Conservation (phyloP, 1,284 basidiomycete genomes). For the Gymnopus androsaceus region DNA sequence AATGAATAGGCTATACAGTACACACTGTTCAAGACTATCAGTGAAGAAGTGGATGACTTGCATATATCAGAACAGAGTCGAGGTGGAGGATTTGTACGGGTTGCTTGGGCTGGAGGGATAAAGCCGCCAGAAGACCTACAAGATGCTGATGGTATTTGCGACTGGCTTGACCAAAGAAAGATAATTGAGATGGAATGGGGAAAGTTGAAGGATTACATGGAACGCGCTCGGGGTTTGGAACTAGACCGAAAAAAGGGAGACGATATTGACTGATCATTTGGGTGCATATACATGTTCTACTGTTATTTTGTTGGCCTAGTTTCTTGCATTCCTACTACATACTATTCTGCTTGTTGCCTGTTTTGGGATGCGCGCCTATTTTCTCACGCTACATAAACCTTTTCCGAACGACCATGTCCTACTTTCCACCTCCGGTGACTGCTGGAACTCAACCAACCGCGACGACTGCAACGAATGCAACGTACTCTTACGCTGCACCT, state of each 20-base stretch:
- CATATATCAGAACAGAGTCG: constrained; percentile 36
- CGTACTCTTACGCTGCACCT: constrained; percentile 55
- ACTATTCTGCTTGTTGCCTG: neutral
- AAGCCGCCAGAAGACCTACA: constrained; percentile 62
- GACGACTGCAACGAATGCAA: constrained; percentile 45
- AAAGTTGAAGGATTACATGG: constrained; percentile 69
- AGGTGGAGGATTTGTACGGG: constrained; percentile 47
- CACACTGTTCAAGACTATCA: constrained; percentile 56
- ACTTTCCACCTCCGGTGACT: constrained; percentile 9
- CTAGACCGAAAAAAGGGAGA: constrained; percentile 48
- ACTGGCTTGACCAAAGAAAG: constrained; percentile 77
- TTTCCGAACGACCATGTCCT: constrained; percentile 8
- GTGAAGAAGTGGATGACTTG: constrained; percentile 56
- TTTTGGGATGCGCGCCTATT: neutral
- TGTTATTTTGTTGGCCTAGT: too few species aligned
- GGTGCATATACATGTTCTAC: neutral
- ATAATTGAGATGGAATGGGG: constrained; percentile 71
- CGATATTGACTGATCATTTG: constrained; percentile 26
- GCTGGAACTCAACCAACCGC: constrained; percentile 21
- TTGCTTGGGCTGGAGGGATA: constrained; percentile 54
- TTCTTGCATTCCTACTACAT: too few species aligned
- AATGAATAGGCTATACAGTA: constrained; percentile 40
- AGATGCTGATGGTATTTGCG: constrained; percentile 76
- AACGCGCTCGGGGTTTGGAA: constrained; percentile 67
- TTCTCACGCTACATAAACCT: neutral